Percentiles rank a stretch among this genome's conserved stretches.
These are phyloP conservation scores for Clitoria ternatea DNA, from an alignment of 306 rosid species.

Conservation along the genomic window DNA sequence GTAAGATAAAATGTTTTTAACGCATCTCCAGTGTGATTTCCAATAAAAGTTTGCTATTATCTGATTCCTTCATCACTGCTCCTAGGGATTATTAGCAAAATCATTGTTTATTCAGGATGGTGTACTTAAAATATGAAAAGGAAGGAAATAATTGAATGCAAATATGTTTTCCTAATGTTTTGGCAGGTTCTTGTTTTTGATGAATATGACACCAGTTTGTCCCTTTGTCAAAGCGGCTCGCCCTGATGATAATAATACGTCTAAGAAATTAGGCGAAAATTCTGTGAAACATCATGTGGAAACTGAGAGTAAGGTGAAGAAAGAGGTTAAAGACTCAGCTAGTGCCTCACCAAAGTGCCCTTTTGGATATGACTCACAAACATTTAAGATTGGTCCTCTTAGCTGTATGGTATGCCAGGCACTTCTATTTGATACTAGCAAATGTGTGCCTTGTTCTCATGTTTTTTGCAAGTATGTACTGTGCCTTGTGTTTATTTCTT, in stretches of 20 bases:
- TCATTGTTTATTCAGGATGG: neutral
- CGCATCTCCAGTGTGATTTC: neutral
- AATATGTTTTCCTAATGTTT: neutral
- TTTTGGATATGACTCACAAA: slow-evolving; percentile 73
- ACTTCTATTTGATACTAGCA: slow-evolving; percentile 50
- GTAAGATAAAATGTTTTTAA: neutral
- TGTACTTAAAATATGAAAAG: neutral
- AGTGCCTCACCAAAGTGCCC: slow-evolving; percentile 65
- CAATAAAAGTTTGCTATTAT: neutral
- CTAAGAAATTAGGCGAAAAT: slow-evolving; percentile 41
- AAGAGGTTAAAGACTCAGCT: slow-evolving; percentile 31
- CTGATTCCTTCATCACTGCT: neutral
- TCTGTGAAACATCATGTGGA: slow-evolving; percentile 38
- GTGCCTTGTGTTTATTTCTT: neutral
- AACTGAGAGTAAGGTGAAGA: slow-evolving; percentile 40
- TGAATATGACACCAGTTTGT: slow-evolving; percentile 76
- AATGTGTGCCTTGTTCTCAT: slow-evolving; percentile 83
- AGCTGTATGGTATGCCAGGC: slow-evolving; percentile 82
- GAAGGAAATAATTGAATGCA: neutral
- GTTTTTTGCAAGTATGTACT: slow-evolving; percentile 67
- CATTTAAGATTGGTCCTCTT: slow-evolving; percentile 91
- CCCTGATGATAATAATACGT: slow-evolving; percentile 57
- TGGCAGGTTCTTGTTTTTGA: slow-evolving; percentile 30
- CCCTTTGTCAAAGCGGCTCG: slow-evolving; percentile 88
- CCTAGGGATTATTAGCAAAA: neutral